Conservation (phyloP, 106 monocot genomes). For the Dendrobium nobile region DNA sequence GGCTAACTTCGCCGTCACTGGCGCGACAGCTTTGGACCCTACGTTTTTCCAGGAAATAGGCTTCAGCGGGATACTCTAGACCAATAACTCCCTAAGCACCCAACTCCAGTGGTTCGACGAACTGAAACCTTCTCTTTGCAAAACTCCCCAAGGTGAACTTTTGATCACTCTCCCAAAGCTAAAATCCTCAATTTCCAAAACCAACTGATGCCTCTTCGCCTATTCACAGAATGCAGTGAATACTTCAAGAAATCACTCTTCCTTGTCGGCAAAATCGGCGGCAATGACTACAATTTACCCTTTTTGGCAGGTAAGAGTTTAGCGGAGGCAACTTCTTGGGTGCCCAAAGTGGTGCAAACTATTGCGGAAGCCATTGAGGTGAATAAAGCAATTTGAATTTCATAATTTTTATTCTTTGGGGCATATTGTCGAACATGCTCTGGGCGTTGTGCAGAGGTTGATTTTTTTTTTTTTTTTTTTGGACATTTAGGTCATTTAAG, state of each 20-base stretch:
- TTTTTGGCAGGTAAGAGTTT: constrained; percentile 15
- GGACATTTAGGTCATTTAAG: too few relatives aligned
- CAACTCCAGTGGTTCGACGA: constrained; percentile 42
- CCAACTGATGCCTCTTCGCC: too few relatives aligned
- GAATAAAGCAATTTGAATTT: not conserved
- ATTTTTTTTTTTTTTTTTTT: too few relatives aligned
- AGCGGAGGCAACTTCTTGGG: constrained; percentile 16
- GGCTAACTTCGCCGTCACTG: constrained; percentile 54
- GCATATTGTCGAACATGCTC: not conserved
- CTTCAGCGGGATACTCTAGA: constrained; percentile 1
- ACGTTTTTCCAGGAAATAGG: constrained; percentile 24
- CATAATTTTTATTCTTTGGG: not conserved
- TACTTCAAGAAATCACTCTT: constrained; percentile 24
- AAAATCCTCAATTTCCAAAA: not conserved
- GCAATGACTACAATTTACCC: constrained; percentile 40
- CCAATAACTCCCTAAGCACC: constrained; percentile 22
- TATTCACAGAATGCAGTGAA: not conserved
- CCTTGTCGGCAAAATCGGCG: constrained; percentile 50
- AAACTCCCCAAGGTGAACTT: constrained; percentile 10
- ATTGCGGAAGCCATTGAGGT: constrained; percentile 7
- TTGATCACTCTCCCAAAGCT: too few relatives aligned
- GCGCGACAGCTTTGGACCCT: constrained; percentile 39
- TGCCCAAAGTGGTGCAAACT: constrained; percentile 27
- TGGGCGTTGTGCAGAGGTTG: constrained; percentile 13
- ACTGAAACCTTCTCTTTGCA: constrained; percentile 33